phyloP scores from a whole-genome alignment of 495 filamentous ascomycete genomes.

The Clohesyomyces aquaticus region DNA sequence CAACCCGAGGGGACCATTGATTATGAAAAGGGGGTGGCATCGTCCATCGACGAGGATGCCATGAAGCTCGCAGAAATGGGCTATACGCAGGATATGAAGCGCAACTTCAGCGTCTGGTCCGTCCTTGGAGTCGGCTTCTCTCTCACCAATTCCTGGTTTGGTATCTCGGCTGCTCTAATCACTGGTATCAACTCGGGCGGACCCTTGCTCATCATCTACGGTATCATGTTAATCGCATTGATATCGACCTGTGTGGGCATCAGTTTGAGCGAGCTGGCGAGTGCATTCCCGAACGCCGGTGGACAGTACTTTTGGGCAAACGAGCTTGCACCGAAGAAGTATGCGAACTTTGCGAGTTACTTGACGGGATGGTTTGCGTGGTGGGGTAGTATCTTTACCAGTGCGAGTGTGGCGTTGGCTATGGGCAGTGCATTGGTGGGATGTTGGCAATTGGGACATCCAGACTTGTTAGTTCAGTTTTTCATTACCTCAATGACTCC shows the following conservation, averaged over 20 bases:
- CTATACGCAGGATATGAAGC: slow-evolving; percentile 60
- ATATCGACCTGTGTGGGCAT: slow-evolving; percentile 61
- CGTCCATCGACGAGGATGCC: slow-evolving; percentile 38
- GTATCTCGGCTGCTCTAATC: slow-evolving; percentile 60
- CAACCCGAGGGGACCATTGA: slow-evolving; percentile 4
- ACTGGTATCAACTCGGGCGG: slow-evolving; percentile 67
- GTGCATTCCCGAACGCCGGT: slow-evolving; percentile 63
- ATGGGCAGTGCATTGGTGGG: slow-evolving; percentile 58
- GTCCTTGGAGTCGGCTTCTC: slow-evolving; percentile 65
- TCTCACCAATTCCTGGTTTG: slow-evolving; percentile 69
- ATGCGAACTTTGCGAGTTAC: slow-evolving; percentile 58
- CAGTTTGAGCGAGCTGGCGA: slow-evolving; percentile 61
- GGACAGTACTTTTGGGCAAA: slow-evolving; percentile 69
- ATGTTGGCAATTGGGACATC: slow-evolving; percentile 62
- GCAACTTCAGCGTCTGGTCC: slow-evolving; percentile 62
- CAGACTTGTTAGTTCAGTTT: slow-evolving; percentile 55
- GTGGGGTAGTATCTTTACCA: slow-evolving; percentile 62
- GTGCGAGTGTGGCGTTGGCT: slow-evolving; percentile 60
- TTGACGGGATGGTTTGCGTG: slow-evolving; percentile 63
- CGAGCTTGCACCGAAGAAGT: slow-evolving; percentile 59
- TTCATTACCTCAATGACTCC: not conserved
- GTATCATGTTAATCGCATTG: slow-evolving; percentile 59
- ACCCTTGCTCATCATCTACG: slow-evolving; percentile 63
- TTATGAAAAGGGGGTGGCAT: slow-evolving; percentile 12
- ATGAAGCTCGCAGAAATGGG: slow-evolving; percentile 57